Evolutionary conservation across 2,329 filamentous ascomycete genomes (phyloP).

Genomic region (Phyllosticta capitalensis): DNA sequence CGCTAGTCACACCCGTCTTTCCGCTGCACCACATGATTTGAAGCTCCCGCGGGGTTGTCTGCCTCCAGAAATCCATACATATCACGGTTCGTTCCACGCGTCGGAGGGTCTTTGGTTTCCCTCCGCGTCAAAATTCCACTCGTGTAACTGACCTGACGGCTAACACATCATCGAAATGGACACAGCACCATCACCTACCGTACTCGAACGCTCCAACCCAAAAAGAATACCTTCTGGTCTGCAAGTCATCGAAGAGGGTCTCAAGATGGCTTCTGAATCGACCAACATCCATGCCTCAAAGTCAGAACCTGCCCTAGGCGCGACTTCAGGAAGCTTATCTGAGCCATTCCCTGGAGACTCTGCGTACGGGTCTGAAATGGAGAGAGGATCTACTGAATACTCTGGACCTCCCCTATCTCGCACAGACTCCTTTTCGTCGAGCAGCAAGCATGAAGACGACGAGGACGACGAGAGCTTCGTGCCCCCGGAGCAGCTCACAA

Average conservation of each 20-base stretch:
- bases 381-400: slow-evolving; percentile 34
- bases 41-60: not conserved
- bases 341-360: slow-evolving; percentile 16
- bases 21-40: not conserved
- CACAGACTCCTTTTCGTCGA: slow-evolving; percentile 72
- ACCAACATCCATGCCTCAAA: slow-evolving; percentile 13
- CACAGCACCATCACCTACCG: not conserved
- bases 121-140: not conserved
- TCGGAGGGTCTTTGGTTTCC: not conserved
- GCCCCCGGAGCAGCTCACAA: slow-evolving; percentile 77
- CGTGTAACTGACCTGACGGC: not conserved
- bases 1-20: not conserved
- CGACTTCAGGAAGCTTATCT: slow-evolving; percentile 16
- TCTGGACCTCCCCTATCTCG: slow-evolving; percentile 51
- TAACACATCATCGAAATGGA: slow-evolving; percentile 1
- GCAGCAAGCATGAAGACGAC: slow-evolving; percentile 73
- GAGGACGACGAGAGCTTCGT: slow-evolving; percentile 66
- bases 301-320: slow-evolving; percentile 11
- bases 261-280: slow-evolving; percentile 15
- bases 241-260: slow-evolving; percentile 8
- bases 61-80: not conserved
- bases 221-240: slow-evolving; percentile 1
- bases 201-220: not conserved
- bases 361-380: not conserved
- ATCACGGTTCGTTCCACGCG: not conserved